These are phyloP conservation scores for Pisolithus marmoratus DNA, from an alignment of 768 basidiomycete species.

Conservation along the genomic window DNA sequence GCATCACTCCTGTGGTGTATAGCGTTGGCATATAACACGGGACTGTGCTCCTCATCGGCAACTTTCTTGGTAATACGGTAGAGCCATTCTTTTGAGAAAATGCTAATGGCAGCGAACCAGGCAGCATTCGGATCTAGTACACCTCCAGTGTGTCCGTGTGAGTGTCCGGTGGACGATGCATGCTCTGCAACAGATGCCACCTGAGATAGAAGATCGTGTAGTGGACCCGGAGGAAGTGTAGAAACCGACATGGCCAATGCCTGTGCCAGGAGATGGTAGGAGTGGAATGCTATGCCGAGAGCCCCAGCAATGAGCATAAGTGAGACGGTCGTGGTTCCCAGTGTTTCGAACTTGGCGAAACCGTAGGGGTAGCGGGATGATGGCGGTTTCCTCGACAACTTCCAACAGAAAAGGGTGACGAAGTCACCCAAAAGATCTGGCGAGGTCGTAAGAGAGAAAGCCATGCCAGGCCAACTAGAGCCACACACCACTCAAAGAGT, in stretches of 20 bases:
- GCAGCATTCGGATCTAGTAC: conserved; percentile 88
- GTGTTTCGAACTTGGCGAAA: conserved; percentile 90
- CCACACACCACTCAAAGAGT: conserved; percentile 75
- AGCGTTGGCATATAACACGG: conserved; percentile 93
- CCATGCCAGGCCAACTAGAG: background rate
- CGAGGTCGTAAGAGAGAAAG: conserved; percentile 8
- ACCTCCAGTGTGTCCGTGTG: conserved; percentile 43
- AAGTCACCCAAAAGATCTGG: conserved; percentile 84
- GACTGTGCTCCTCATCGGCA: conserved; percentile 85
- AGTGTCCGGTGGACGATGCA: conserved; percentile 49
- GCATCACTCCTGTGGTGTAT: conserved; percentile 97
- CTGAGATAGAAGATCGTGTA: conserved; percentile 58
- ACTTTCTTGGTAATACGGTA: conserved; percentile 87
- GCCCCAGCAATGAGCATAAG: conserved; percentile 82
- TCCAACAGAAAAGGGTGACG: conserved; percentile 87
- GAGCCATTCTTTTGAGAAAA: conserved; percentile 87
- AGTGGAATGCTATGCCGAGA: conserved; percentile 84
- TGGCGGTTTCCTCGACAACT: conserved; percentile 75
- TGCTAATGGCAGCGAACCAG: conserved; percentile 85
- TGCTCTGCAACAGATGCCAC: conserved; percentile 50
- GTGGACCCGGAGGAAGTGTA: conserved; percentile 56
- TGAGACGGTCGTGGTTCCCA: conserved; percentile 89
- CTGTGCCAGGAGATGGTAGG: conserved; percentile 75
- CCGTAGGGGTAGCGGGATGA: conserved; percentile 80
- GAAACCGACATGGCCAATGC: conserved; percentile 62